Percentiles rank a stretch among this genome's conserved stretches.
Conservation (phyloP, 768 basidiomycete genomes). For the Leccinum subgranulosum region DNA sequence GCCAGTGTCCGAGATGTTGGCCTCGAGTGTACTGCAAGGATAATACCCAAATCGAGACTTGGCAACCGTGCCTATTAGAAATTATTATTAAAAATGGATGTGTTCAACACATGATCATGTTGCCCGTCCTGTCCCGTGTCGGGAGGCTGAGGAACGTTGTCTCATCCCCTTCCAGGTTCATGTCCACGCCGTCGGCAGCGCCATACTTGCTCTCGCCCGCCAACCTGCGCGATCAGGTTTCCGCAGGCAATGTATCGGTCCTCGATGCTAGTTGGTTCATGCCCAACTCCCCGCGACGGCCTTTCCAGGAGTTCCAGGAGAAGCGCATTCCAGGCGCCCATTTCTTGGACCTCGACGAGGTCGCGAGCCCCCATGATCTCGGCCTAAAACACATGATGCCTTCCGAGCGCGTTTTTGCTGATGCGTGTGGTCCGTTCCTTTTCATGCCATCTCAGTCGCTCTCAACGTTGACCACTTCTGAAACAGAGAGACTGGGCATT, state of each 20-base stretch:
- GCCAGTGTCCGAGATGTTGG: not conserved
- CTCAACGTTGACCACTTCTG: constrained; percentile 8
- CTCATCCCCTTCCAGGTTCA: constrained; percentile 22
- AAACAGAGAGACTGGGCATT: constrained; percentile 70
- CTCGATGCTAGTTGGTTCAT: constrained; percentile 92
- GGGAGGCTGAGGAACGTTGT: not conserved
- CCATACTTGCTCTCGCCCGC: constrained; percentile 55
- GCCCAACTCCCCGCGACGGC: constrained; percentile 78
- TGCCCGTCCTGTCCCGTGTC: constrained; percentile 10
- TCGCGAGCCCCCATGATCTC: constrained; percentile 68
- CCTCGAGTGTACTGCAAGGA: not conserved
- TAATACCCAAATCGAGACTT: constrained; percentile 14
- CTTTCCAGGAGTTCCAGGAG: constrained; percentile 62
- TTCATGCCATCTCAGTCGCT: not conserved
- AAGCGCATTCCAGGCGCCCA: constrained; percentile 70
- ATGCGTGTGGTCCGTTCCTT: constrained; percentile 66
- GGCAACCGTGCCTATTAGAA: constrained; percentile 1
- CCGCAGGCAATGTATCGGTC: constrained; percentile 36
- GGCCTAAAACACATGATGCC: constrained; percentile 97
- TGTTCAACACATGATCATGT: not conserved
- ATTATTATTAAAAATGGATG: constrained; percentile 6
- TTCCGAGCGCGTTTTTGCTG: constrained; percentile 60
- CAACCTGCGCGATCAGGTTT: constrained; percentile 39
- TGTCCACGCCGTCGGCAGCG: constrained; percentile 37
- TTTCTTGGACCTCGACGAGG: constrained; percentile 78